phyloP scores from a whole-genome alignment of 2,329 filamentous ascomycete species.

The Helminthosporium solani region DNA sequence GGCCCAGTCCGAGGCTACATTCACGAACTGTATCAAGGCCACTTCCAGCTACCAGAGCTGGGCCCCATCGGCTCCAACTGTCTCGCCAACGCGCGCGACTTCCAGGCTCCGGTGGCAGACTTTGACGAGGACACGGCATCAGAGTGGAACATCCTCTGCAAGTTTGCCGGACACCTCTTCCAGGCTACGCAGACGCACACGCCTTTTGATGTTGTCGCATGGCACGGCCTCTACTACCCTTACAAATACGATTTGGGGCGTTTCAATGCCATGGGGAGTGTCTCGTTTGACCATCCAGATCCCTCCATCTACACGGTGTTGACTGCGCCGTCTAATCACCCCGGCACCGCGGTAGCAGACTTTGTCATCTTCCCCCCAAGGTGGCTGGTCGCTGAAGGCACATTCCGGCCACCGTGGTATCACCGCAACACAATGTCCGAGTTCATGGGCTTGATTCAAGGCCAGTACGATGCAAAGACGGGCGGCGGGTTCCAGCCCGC shows the following conservation, averaged over 20 bases:
- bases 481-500: slow-evolving; percentile 62
- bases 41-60: slow-evolving; percentile 66
- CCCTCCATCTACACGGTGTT: slow-evolving; percentile 68
- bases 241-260: slow-evolving; percentile 61
- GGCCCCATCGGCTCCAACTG: slow-evolving; percentile 67
- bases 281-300: slow-evolving; percentile 65
- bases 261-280: slow-evolving; percentile 58
- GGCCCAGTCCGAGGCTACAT: slow-evolving; percentile 66
- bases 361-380: slow-evolving; percentile 73
- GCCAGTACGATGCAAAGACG: slow-evolving; percentile 62
- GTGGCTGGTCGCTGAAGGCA: slow-evolving; percentile 69
- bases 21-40: slow-evolving; percentile 65
- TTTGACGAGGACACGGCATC: slow-evolving; percentile 58
- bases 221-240: slow-evolving; percentile 68
- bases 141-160: slow-evolving; percentile 60
- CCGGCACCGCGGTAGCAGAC: slow-evolving; percentile 62
- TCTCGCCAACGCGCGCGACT: slow-evolving; percentile 66
- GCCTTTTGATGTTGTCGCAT: slow-evolving; percentile 70
- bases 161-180: slow-evolving; percentile 63
- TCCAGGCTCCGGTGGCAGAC: slow-evolving; percentile 60
- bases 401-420: slow-evolving; percentile 72
- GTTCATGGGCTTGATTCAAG: slow-evolving; percentile 66
- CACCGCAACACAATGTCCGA: slow-evolving; percentile 70
- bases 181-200: slow-evolving; percentile 62
- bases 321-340: slow-evolving; percentile 59